Evolutionary conservation across 306 rosid genomes (phyloP), one percentile per base, ranked within the genome.

Genomic region (Quillaja saponaria): DNA sequence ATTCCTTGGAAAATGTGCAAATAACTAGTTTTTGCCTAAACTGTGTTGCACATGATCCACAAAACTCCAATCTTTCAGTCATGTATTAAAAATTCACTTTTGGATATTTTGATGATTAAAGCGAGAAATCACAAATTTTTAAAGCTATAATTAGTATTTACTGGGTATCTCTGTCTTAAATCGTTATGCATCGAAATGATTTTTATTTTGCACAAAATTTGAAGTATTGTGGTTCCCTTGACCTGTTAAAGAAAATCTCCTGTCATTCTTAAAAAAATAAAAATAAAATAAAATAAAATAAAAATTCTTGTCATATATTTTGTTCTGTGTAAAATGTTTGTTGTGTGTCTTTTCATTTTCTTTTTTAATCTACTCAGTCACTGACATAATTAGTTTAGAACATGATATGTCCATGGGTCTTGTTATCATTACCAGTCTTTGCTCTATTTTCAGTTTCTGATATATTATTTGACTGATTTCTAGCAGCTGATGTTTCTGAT

Each of bases 401-500:
- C 4, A 2, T 25, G 4, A 25, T 10, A 39, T 39, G 44, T 39
- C 3, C 10, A 1, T 2, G 44, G 1, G 2, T 39, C 44, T 39
- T 39, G 7, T 8, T 39, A 8, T 7, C 13, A 2, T 39, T 6
- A 39, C 13, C 2, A 8, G 5, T 39, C 2, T 34, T 7, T 34
- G 19, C 11, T 57, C 16, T 15, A 31, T 64, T 48, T 47, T 48
- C 63, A 8, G 16, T 51, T 59, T 46, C 63, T 66, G 60, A 57
- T 49, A 21, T 25, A 5, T 34, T 11, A 38, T 63, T 17, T 31
- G 65, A 60, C 46, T 58, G 18, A 63, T 71, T 72, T 55, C 53
- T 80, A 83, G 86, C 76, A 58, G 79, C 87, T 8, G 95, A 79
- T 25, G 67, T 75, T 70, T 86, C 73, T 37, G 83, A 89, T 15